A percentile compares a stretch with the other conserved stretches of the same genome.
Conservation (phyloP, 805 yeast genomes). For the Kuraishia borneana region DNA sequence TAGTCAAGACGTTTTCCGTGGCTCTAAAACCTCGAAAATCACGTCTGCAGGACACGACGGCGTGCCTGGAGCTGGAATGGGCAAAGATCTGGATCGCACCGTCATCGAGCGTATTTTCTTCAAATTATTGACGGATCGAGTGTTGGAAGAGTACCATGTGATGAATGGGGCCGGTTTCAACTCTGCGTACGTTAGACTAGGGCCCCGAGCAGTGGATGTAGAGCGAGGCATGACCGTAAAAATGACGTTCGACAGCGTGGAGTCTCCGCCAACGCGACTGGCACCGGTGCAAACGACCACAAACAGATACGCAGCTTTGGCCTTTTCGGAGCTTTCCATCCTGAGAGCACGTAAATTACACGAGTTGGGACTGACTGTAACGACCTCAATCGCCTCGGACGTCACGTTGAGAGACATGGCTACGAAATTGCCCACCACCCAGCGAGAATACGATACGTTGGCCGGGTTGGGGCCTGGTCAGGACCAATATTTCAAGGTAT, state of each 20-base stretch:
- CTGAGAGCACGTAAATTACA: constrained; percentile 31
- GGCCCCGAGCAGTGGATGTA: constrained; percentile 41
- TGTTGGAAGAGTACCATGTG: constrained; percentile 60
- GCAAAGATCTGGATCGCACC: constrained; percentile 49
- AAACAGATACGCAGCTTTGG: constrained; percentile 2
- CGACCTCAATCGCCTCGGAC: constrained; percentile 24
- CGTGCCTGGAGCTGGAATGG: constrained; percentile 58
- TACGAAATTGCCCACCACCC: constrained; percentile 36
- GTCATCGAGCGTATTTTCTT: constrained; percentile 79
- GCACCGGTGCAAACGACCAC: background rate
- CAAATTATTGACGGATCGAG: constrained; percentile 54
- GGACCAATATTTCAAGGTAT: constrained; percentile 12
- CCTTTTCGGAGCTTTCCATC: constrained; percentile 23
- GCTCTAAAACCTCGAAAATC: constrained; percentile 55
- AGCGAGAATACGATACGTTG: constrained; percentile 30
- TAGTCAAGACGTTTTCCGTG: constrained; percentile 76
- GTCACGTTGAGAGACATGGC: constrained; percentile 45
- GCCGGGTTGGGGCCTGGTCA: constrained; percentile 22
- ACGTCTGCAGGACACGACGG: constrained; percentile 49
- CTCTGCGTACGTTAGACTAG: constrained; percentile 57
- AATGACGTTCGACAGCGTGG: constrained; percentile 33
- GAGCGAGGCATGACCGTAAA: constrained; percentile 34
- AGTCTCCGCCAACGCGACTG: background rate
- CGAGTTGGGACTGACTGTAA: constrained; percentile 21
- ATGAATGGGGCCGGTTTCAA: constrained; percentile 76